Evolutionary conservation across 176 grass and related monocot species (phyloP).

Genomic region (Thalia dealbata): DNA sequence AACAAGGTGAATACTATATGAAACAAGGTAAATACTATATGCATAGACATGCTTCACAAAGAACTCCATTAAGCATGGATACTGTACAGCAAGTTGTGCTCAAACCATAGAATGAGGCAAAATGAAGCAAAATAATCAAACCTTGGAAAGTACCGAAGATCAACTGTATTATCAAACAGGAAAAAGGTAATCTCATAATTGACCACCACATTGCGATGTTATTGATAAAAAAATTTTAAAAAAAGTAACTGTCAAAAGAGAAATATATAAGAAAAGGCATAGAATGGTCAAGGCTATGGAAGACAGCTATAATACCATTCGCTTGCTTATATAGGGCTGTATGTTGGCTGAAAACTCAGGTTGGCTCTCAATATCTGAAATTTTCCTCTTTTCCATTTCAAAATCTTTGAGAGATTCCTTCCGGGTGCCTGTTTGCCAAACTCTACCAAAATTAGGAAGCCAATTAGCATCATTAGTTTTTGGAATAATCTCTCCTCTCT

Average conservation of each 20-base stretch:
- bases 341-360: constrained; percentile 38
- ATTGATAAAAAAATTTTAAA: neutral
- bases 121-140: neutral
- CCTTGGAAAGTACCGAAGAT: neutral
- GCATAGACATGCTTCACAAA: neutral
- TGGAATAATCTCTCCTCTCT: constrained; percentile 42
- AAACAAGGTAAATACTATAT: too few relatives aligned
- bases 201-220: neutral
- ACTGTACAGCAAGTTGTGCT: neutral
- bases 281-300: neutral
- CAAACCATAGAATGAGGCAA: neutral
- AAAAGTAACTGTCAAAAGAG: constrained; percentile 12
- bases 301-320: constrained; percentile 43
- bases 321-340: constrained; percentile 90
- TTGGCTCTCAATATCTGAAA: constrained; percentile 20
- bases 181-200: neutral
- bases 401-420: constrained; percentile 81
- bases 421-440: constrained; percentile 79
- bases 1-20: too few relatives aligned
- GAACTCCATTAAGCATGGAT: neutral
- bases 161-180: neutral
- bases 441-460: constrained; percentile 94
- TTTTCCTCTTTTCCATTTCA: constrained; percentile 43
- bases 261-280: neutral
- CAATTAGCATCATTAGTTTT: constrained; percentile 46